Percentiles rank a stretch among this genome's conserved stretches.
These are phyloP conservation scores for Cichorium intybus DNA, from an alignment of 140 eudicot species.

Conservation along the genomic window DNA sequence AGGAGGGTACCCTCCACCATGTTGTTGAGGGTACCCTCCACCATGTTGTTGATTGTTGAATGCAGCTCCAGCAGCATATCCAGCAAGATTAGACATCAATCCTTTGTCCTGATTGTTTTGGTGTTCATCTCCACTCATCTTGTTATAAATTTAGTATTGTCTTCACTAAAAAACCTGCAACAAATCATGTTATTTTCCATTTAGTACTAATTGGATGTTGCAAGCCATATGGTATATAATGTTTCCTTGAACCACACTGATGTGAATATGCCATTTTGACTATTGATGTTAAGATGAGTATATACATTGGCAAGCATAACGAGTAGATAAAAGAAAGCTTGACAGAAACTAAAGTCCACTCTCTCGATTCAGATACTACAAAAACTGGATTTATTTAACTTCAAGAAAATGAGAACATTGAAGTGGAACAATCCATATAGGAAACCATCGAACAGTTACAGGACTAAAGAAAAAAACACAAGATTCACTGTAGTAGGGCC, in stretches of 20 bases:
- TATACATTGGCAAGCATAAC: neutral
- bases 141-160: constrained; percentile 3
- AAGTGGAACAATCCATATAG: no score
- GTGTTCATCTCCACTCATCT: constrained; percentile 46
- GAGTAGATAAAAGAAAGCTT: neutral
- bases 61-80: constrained; percentile 50
- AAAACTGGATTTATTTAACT: no score
- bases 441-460: no score
- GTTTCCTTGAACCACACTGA: constrained; percentile 4
- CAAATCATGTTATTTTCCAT: neutral
- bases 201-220: neutral
- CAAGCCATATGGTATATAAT: neutral
- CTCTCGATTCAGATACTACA: neutral
- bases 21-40: constrained; percentile 38
- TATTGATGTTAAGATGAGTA: neutral
- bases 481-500: neutral
- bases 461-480: neutral
- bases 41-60: constrained; percentile 35
- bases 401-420: no score
- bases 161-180: constrained; percentile 6
- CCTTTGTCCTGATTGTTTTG: constrained; percentile 45
- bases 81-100: constrained; percentile 38
- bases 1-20: constrained; percentile 12
- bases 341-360: constrained; percentile 12
- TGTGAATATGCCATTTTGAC: neutral